Percentiles rank a stretch among this genome's conserved stretches.
These are phyloP conservation scores for Colletotrichum cereale DNA, from an alignment of 2,329 filamentous ascomycete genomes.

Conservation along the genomic window DNA sequence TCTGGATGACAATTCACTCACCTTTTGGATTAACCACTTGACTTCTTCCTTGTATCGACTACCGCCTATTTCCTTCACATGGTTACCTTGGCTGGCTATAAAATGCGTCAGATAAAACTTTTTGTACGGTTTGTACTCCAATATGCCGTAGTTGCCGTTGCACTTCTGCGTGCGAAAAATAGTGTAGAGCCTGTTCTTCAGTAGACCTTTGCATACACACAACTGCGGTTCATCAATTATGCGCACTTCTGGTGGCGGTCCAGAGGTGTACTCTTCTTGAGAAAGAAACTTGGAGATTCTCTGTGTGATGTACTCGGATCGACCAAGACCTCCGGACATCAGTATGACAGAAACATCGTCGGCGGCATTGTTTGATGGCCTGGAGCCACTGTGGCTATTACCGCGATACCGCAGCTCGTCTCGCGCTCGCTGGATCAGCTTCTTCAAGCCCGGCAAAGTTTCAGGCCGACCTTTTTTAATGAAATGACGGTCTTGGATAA, in stretches of 20 bases:
- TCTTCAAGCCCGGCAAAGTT: slow-evolving; percentile 3
- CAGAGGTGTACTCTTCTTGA: background rate
- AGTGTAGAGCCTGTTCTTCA: slow-evolving; percentile 10
- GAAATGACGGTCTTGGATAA: slow-evolving; percentile 4
- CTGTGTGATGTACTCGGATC: slow-evolving; percentile 7
- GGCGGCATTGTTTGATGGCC: background rate
- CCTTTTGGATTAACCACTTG: slow-evolving; percentile 11
- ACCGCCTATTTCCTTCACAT: slow-evolving; percentile 7
- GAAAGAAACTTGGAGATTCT: background rate
- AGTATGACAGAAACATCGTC: slow-evolving; percentile 14
- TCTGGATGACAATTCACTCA: too few relatives aligned
- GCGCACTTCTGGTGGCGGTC: background rate
- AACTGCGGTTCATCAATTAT: slow-evolving; percentile 4
- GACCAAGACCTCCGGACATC: slow-evolving; percentile 10
- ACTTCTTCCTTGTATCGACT: slow-evolving; percentile 6
- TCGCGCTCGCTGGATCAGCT: slow-evolving; percentile 9
- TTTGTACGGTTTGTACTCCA: slow-evolving; percentile 8
- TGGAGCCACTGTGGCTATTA: background rate
- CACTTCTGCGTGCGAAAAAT: slow-evolving; percentile 9
- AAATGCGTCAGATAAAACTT: background rate
- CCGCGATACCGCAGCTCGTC: slow-evolving; percentile 11
- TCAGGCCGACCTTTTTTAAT: slow-evolving; percentile 1
- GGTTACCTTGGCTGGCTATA: slow-evolving; percentile 1
- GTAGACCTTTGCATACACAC: slow-evolving; percentile 10
- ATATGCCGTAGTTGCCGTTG: slow-evolving; percentile 12